These are phyloP conservation scores for Malassezia arunalokei DNA, from an alignment of 1,284 basidiomycete genomes.

Conservation along the genomic window DNA sequence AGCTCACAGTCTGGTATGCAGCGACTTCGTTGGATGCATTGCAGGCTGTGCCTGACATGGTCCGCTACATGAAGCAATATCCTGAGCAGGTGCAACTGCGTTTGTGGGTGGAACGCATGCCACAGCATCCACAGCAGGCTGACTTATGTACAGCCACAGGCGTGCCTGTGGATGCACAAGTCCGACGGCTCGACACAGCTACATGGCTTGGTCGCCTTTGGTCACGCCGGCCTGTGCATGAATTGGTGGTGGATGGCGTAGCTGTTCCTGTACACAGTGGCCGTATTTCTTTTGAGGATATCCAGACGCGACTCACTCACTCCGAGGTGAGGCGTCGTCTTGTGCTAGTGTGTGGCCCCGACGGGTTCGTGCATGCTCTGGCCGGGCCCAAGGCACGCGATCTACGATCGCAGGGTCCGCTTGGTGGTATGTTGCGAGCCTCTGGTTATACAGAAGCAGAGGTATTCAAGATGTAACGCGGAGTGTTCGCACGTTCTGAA, in stretches of 20 bases:
- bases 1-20: constrained; percentile 8
- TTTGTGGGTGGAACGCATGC: constrained; percentile 2
- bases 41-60: constrained; percentile 7
- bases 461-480: constrained; percentile 15
- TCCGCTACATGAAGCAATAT: neutral
- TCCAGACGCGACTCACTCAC: neutral
- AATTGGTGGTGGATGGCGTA: neutral
- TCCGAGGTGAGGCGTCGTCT: neutral
- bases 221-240: neutral
- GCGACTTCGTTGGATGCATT: constrained; percentile 7
- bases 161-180: neutral
- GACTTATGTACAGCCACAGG: neutral
- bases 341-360: constrained; percentile 14
- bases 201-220: neutral
- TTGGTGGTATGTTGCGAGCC: constrained; percentile 4
- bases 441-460: constrained; percentile 5
- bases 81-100: neutral
- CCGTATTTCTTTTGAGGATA: neutral
- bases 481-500: constrained; percentile 20
- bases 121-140: neutral
- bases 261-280: neutral
- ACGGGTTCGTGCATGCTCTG: constrained; percentile 10
- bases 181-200: neutral
- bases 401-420: constrained; percentile 4
- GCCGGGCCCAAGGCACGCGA: constrained; percentile 10